phyloP scores from a whole-genome alignment of 2,329 filamentous ascomycete species.

The Teratosphaeria gauchensis region DNA sequence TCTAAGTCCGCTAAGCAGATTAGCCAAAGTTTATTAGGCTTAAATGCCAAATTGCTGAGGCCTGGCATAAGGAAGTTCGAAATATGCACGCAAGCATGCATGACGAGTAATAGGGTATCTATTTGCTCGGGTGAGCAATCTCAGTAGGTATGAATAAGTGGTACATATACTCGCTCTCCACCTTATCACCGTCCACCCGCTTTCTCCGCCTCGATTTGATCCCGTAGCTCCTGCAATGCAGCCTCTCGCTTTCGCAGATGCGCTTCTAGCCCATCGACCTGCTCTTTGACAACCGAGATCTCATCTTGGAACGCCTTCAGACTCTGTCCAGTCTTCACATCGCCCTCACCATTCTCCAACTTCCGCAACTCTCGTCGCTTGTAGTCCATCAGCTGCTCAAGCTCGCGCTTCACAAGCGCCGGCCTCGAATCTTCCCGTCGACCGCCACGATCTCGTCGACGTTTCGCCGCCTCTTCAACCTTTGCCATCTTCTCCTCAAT shows the following conservation, averaged over 20 bases:
- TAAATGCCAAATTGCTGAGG: too few relatives aligned
- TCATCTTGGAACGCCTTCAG: constrained; percentile 76
- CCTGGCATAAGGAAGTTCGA: too few relatives aligned
- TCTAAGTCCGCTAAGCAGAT: too few relatives aligned
- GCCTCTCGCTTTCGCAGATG: constrained; percentile 71
- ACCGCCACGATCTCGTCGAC: constrained; percentile 30
- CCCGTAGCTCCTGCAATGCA: constrained; percentile 63
- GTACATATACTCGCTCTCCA: neutral
- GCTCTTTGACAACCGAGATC: constrained; percentile 80
- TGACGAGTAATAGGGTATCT: too few relatives aligned
- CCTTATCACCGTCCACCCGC: constrained; percentile 9
- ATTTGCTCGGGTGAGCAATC: neutral
- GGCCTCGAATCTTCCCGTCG: constrained; percentile 62
- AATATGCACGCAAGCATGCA: too few relatives aligned
- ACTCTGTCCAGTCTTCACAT: constrained; percentile 58
- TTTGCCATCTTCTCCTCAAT: constrained; percentile 79
- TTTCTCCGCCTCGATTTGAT: constrained; percentile 74
- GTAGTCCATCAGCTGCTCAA: constrained; percentile 90
- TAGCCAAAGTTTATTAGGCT: too few relatives aligned
- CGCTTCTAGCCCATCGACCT: constrained; percentile 79
- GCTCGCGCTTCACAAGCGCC: constrained; percentile 83
- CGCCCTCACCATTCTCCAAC: constrained; percentile 61
- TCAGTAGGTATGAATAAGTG: neutral
- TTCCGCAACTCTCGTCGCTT: constrained; percentile 74
- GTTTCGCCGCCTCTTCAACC: constrained; percentile 60